Base-by-base conservation (phyloP, 345 rosid genomes). In the Eucalyptus viminalis region DNA sequence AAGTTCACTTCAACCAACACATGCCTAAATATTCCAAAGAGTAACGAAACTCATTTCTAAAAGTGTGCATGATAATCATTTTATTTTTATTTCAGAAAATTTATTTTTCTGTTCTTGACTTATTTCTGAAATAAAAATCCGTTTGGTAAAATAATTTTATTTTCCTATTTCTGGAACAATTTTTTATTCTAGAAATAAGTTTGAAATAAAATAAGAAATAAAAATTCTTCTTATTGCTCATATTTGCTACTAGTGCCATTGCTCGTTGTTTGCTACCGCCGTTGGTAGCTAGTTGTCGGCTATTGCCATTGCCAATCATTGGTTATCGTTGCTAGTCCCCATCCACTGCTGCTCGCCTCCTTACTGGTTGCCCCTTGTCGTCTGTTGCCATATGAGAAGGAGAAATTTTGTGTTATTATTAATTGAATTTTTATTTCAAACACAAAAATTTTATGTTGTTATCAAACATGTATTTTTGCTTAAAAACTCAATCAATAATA, bases 191-290 rank as follows among this genome's bases (percentile, higher is more conserved):
- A 16, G 54, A 51, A 0, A 0, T 51, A 51, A 0, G 9, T 51
- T 7, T 51, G 9, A 1, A 51, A 51, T 51, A 51, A 0, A 51
- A 51, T 51, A 51, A 51, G 2, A 51, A 51, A 51, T 51, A 51
- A 51, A 51, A 51, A 16, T 9, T 51, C 9, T 51, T 51, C 0
- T 51, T 51, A 3, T 51, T 51, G 22, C 54, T 51, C 54, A 51
- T 17, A 0, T 3, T 51, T 51, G 4, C 54, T 51, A 51, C 9
- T 51, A 51, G 2, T 51, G 22, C 54, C 54, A 7, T 51, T 0
- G 2, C 54, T 1, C 1, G 21, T 1, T 17, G 9, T 51, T 51
- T 3, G 22, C 2, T 0, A 2, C 21, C 1, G 0, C 0, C 0
- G 2, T 51, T 51, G 53, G 54, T 51, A 51, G 54, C 2, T 51